Evolutionary conservation across 495 filamentous ascomycete species (phyloP), one percentile per base, ranked within the genome.

Genomic region (Xylaria flabelliformis): DNA sequence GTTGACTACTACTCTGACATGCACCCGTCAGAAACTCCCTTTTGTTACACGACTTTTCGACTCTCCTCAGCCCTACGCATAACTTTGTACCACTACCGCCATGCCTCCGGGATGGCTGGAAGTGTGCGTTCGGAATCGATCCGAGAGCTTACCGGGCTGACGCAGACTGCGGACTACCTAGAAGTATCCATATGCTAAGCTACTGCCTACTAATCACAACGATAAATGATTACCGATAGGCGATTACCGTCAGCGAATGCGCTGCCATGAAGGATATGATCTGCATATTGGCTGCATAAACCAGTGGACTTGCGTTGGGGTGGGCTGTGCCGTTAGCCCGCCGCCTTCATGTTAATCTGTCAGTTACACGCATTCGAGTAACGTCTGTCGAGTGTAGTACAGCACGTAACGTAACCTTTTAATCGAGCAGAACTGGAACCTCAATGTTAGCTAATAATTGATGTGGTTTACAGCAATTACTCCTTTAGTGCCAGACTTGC

Each of bases 51-150:
- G 71, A 75, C 77, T 78, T 78, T 69, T 61, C 69, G 73, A 71
- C 29, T 69, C 77, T 77, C 62, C 65, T 79, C 77, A 79, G 77
- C 77, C 77, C 77, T 79, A 79, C 72, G 75, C 77, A 72, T 48
- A 64, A 70, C 46, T 71, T 62, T 64, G 69, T 71, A 63, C 34
- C 42, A 71, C 69, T 71, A 42, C 69, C 69, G 61, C 32, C 32
- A 17, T 58, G 42, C 21, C 56, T 24, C 44, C 39, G 15, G 61
- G 51, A 56, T 70, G 21, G 68, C 58, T 53, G 36, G 29, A 51
- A 46, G 44, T 9, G 44, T 29, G 17, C 69, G 21, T 55, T 32
- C 59, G 59, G 69, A 56, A 55, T 61, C 42, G n/a, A 50, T 32
- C 67, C 67, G 67, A 46, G 15, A 62, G 67, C 55, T 48, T 41